Conservation (phyloP, 2,329 filamentous ascomycete species). For the Chalaropsis ovoidea region DNA sequence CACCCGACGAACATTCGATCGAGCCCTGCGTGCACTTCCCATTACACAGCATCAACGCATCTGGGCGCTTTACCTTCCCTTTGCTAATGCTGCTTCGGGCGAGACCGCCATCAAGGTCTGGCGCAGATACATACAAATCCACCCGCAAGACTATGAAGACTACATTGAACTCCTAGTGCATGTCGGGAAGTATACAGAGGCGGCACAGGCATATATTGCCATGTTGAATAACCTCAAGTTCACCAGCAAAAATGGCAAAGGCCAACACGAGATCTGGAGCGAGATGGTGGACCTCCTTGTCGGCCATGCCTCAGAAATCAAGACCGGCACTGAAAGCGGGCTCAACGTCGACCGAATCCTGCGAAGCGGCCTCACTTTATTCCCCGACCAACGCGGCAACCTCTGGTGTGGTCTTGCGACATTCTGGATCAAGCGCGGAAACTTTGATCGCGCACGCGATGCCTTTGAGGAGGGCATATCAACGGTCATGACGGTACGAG, state of each 20-base stretch:
- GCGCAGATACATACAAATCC: constrained; percentile 92
- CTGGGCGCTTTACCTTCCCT: constrained; percentile 83
- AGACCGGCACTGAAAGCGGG: constrained; percentile 67
- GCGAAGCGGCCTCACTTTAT: constrained; percentile 78
- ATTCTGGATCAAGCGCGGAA: constrained; percentile 89
- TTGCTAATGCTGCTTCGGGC: constrained; percentile 82
- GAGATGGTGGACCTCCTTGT: constrained; percentile 96
- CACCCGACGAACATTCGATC: constrained; percentile 81
- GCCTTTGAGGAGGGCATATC: constrained; percentile 93
- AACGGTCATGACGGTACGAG: constrained; percentile 95
- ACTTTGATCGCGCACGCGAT: constrained; percentile 85
- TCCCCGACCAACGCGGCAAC: constrained; percentile 87
- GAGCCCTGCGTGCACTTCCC: constrained; percentile 79
- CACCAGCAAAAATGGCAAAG: constrained; percentile 84
- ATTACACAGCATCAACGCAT: constrained; percentile 92
- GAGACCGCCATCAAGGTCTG: constrained; percentile 87
- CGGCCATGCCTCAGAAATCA: constrained; percentile 75
- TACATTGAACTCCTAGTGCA: constrained; percentile 83
- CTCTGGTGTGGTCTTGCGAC: constrained; percentile 90
- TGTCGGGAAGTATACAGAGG: constrained; percentile 77
- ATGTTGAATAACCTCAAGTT: constrained; percentile 86
- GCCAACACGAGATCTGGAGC: constrained; percentile 92
- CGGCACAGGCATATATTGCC: constrained; percentile 80
- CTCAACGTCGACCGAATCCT: constrained; percentile 90
- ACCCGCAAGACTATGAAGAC: constrained; percentile 89